Percentiles rank a stretch among this genome's conserved stretches.
Evolutionary conservation across 192 early-diverging fungal species (phyloP).

Genomic region (Coemansia sp.): DNA sequence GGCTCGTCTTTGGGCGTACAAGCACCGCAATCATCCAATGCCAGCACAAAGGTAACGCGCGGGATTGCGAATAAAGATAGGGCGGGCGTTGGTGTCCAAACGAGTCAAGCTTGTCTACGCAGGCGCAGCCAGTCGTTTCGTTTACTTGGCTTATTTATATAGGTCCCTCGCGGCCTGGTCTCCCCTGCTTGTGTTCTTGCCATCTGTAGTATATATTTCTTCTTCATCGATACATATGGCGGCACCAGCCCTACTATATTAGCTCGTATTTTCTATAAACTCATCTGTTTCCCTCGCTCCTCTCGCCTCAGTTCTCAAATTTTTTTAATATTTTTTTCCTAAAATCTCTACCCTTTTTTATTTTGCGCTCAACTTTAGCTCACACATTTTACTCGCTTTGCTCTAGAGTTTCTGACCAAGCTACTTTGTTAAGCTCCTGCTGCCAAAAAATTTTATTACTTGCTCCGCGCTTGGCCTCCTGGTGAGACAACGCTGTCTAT

Average conservation of each 20-base stretch:
- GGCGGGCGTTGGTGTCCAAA: not conserved
- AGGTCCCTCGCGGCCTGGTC: not conserved
- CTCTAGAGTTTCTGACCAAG: slow-evolving; percentile 2
- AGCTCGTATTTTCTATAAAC: not conserved
- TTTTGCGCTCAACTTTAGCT: not conserved
- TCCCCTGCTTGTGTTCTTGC: slow-evolving; percentile 5
- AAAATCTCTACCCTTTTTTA: not conserved
- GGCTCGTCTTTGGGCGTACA: not conserved
- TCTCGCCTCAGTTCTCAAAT: not conserved
- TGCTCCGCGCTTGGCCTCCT: not conserved
- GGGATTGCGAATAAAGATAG: not conserved
- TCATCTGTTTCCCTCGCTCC: not conserved
- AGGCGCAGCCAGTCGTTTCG: slow-evolving; percentile 6
- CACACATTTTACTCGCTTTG: not conserved
- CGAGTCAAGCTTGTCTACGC: not conserved
- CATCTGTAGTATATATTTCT: slow-evolving; percentile 2
- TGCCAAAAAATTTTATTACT: not conserved
- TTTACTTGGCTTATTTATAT: slow-evolving; percentile 6
- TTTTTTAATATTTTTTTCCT: not conserved
- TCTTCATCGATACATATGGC: slow-evolving; percentile 1
- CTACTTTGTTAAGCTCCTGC: not conserved
- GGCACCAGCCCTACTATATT: not conserved
- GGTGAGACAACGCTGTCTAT: slow-evolving; percentile 4
- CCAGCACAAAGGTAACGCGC: slow-evolving; percentile 12
- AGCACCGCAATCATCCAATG: slow-evolving; percentile 6